A percentile compares a stretch with the other conserved stretches of the same genome.
These are phyloP conservation scores for Parsonsia alboflavescens DNA, from an alignment of 257 asterid species.

Conservation along the genomic window DNA sequence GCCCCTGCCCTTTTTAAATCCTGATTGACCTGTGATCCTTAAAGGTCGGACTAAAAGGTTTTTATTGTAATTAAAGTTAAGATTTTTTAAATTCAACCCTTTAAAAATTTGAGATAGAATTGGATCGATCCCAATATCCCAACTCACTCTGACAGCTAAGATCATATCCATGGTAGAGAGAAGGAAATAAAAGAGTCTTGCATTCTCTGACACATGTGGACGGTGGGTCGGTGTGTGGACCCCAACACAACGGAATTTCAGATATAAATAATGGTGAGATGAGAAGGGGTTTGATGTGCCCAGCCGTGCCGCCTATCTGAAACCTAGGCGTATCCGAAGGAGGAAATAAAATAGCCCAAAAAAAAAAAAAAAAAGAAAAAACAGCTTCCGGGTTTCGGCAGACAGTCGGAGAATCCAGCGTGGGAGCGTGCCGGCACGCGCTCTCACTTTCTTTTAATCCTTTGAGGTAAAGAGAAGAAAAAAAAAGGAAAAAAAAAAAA, in stretches of 20 bases:
- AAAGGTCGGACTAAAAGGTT: no score
- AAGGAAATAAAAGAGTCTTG: no score
- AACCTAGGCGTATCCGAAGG: conserved; percentile 3
- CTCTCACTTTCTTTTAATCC: not conserved
- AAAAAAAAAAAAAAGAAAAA: not conserved
- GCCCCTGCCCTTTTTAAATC: no score
- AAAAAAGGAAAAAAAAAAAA: no score
- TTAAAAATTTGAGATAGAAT: no score
- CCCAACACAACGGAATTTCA: not conserved
- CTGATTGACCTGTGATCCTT: no score
- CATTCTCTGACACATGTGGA: not conserved
- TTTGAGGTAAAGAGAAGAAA: not conserved
- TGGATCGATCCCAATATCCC: no score
- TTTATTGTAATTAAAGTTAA: no score
- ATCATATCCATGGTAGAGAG: no score
- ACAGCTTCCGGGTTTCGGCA: not conserved
- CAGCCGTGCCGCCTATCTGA: not conserved
- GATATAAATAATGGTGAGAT: not conserved
- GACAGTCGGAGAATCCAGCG: not conserved
- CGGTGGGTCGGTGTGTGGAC: not conserved
- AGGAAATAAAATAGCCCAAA: no score
- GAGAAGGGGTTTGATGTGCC: not conserved
- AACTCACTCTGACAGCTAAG: no score
- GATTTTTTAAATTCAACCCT: no score
- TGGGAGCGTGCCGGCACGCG: conserved; percentile 9